Evolutionary conservation across 2,329 filamentous ascomycete genomes (phyloP).

Genomic region (Lecanoromycetidae sp.): DNA sequence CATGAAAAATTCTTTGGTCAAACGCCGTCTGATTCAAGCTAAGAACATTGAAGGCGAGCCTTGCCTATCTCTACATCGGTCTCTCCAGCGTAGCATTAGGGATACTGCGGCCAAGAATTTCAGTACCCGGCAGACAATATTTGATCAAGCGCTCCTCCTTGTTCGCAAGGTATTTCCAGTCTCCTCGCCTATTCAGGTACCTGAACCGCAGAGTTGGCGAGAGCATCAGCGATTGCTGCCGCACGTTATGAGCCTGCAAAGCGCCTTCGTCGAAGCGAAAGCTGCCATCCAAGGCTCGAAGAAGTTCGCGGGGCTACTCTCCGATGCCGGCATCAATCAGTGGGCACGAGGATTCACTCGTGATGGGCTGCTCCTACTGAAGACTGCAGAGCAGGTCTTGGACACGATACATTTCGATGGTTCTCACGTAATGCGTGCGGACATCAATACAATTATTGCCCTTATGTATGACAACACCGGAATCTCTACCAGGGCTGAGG

Average conservation of each 20-base stretch:
- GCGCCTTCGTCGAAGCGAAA: conserved; percentile 3
- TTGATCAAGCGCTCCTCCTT: conserved; percentile 4
- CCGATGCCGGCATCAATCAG: conserved; percentile 7
- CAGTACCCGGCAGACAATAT: background rate
- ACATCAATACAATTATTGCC: background rate
- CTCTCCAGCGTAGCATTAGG: conserved; percentile 5
- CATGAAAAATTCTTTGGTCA: background rate
- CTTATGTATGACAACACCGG: conserved; percentile 1
- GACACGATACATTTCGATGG: background rate
- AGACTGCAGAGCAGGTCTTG: background rate
- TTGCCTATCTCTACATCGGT: conserved; percentile 1
- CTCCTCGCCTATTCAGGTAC: conserved; percentile 2
- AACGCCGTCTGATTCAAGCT: background rate
- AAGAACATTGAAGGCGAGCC: background rate
- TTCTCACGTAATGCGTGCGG: background rate
- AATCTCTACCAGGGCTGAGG: background rate
- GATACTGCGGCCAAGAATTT: background rate
- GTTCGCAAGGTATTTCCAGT: background rate
- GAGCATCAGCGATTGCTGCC: background rate
- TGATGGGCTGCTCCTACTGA: background rate
- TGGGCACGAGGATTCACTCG: conserved; percentile 1
- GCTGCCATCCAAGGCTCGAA: background rate
- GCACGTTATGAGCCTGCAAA: conserved; percentile 5
- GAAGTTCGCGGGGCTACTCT: conserved; percentile 2
- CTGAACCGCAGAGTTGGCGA: background rate